Base-by-base conservation (phyloP, 768 basidiomycete genomes). In the Macrolepiota albuminosa region DNA sequence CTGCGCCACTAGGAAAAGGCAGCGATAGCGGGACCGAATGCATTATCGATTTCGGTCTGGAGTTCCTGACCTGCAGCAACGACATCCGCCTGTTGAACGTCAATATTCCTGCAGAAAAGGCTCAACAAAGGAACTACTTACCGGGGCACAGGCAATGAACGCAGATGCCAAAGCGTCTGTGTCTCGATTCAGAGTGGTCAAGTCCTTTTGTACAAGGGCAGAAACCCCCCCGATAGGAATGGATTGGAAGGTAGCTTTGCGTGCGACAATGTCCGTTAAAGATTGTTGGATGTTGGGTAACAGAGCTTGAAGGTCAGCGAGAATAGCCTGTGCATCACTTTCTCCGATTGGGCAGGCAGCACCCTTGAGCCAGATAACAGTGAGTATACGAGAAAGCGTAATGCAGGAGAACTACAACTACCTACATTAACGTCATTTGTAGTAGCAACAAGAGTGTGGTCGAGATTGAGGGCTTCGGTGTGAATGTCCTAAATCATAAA, bases 141-240 rank as follows among this genome's bases (percentile, higher is more conserved):
- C 72, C 8, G 73, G 72, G 3, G 69, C 67, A 48, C 57, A 56
- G 31, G 52, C 64, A 53, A 72, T 66, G n/a, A 75, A 59, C 13
- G 71, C 69, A 34, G 50, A 56, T 11, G 63, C 55, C 56, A 74
- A 71, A 14, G 50, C 51, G 37, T 49, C 52, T 46, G 45, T 46
- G 45, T 26, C 13, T 26, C 2, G 4, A 31, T 64, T 66, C 56
- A 76, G 67, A 26, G 45, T 64, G 11, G 56, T 52, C 4, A 76
- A 65, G 56, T 76, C 74, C 46, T 64, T 52, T 26, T 66, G 63
- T 36, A 76, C 64, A 37, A 75, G 63, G n/a, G 71, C 70, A 24
- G 71, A 59, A 39, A 73, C 36, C 11, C 71, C 71, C 45, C 68
- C 69, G 50, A 75, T 58, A 47, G 73, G 72, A 29, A 73, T 62